Evolutionary conservation across 2,329 filamentous ascomycete genomes (phyloP), one percentile per base, ranked within the genome.

Genomic region (Fusarium sp.): DNA sequence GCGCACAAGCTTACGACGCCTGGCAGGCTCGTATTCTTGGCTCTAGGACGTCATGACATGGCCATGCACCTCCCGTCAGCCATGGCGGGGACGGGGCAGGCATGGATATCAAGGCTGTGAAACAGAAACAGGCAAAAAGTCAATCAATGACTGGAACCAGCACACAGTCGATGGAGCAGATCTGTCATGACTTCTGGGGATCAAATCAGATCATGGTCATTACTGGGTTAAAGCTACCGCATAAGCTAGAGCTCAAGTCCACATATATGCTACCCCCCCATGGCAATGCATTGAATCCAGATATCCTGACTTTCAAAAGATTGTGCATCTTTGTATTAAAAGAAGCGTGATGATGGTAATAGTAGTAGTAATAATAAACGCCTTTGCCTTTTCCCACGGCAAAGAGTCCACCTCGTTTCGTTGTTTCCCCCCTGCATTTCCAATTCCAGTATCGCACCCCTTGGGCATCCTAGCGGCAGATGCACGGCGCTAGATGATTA

Each of bases 401-500:
- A 46, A n/a, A 30, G 8, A n/a, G 15, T 13, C 12, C 39, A 46
- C 37, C 54, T 41, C 23, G 23, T 23, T 23, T 23, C 23, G n/a
- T 23, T 46, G 6, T 1, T 61, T 37, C 28, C 13, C 15, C 4
- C 13, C n/a, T 62, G 27, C 28, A 46, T 28, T 31, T 50, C 9
- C 43, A 47, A 46, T 36, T 30, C 30, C 41, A 46, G 43, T 27
- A 34, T 28, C 23, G 41, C 41, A 12, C 18, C 23, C 16, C 23
- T 23, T 23, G 23, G 16, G 12, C 16, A 31, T 46, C 15, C 43
- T 48, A 70, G 46, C 54, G 31, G 34, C 43, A 66, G 55, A 62
- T 59, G 50, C 39, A 46, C 47, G 41, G 15, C 40, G 40, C 57
- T 61, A 61, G 30, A 18, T 54, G 52, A 65, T 58, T 60, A 62